Evolutionary conservation across 345 rosid species (phyloP).

Genomic region (Erodium maritimum): DNA sequence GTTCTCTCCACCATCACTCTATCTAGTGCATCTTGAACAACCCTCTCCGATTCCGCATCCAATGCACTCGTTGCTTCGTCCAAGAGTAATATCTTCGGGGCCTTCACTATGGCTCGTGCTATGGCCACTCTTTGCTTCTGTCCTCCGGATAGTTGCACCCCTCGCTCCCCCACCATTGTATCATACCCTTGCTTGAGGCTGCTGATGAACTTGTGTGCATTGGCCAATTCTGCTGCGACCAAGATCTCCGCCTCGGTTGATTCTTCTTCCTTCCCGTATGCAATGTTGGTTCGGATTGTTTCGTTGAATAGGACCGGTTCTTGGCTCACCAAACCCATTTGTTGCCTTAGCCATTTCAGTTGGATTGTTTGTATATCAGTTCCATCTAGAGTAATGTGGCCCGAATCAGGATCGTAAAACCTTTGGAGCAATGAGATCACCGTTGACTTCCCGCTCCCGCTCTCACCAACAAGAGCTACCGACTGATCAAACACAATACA

Average conservation of each 20-base stretch:
- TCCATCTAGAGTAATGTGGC: slow-evolving; percentile 30
- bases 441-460: slow-evolving; percentile 33
- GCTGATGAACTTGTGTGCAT: slow-evolving; percentile 28
- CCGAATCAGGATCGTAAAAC: slow-evolving; percentile 30
- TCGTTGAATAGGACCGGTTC: slow-evolving; percentile 23
- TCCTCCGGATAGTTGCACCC: slow-evolving; percentile 24
- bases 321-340: slow-evolving; percentile 28
- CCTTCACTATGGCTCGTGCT: slow-evolving; percentile 25
- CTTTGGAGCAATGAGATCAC: slow-evolving; percentile 24
- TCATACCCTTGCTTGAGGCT: slow-evolving; percentile 20
- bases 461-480: slow-evolving; percentile 35
- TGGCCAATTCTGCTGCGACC: slow-evolving; percentile 25
- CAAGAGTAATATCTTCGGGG: slow-evolving; percentile 16
- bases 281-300: slow-evolving; percentile 24
- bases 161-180: slow-evolving; percentile 28
- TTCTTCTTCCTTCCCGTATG: slow-evolving; percentile 24
- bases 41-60: slow-evolving; percentile 20
- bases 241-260: slow-evolving; percentile 22
- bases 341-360: slow-evolving; percentile 27
- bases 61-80: slow-evolving; percentile 31
- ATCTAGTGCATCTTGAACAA: slow-evolving; percentile 24
- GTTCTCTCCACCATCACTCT: slow-evolving; percentile 19
- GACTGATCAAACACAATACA: slow-evolving; percentile 9
- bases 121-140: slow-evolving; percentile 30
- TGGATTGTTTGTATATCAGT: slow-evolving; percentile 15